Conservation (phyloP, 2,329 filamentous ascomycete genomes). For the Penicillium sp. region DNA sequence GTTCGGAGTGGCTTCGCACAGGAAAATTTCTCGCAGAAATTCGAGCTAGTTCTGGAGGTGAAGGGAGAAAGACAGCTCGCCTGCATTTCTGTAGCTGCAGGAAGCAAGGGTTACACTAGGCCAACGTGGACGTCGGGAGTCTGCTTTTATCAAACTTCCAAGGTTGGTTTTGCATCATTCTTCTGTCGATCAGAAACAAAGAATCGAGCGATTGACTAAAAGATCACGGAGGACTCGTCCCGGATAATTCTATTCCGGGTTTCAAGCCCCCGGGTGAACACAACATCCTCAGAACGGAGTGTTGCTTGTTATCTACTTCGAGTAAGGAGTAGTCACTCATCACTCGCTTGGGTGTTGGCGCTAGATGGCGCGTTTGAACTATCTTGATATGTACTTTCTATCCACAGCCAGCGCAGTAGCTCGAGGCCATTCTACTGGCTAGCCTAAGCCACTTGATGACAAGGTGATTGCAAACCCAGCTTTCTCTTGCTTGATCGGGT, state of each 20-base stretch:
- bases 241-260: not conserved
- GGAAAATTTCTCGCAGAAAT: not conserved
- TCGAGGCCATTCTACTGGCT: not conserved
- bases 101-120: conserved; percentile 6
- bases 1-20: not conserved
- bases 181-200: conserved; percentile 1
- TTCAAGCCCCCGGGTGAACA: not conserved
- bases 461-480: not conserved
- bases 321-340: not conserved
- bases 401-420: not conserved
- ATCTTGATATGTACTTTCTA: not conserved
- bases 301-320: not conserved
- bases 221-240: conserved; percentile 8
- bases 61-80: conserved; percentile 1
- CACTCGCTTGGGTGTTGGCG: not conserved
- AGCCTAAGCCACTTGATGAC: not conserved
- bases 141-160: not conserved
- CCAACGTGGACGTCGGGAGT: conserved; percentile 6
- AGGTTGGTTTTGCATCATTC: not conserved
- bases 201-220: conserved; percentile 1
- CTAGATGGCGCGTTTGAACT: not conserved
- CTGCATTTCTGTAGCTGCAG: not conserved
- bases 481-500: conserved; percentile 2
- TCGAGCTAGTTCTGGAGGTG: not conserved
- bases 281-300: not conserved